Base-by-base conservation (phyloP, 2,329 filamentous ascomycete genomes). In the Elsinoe fawcettii region DNA sequence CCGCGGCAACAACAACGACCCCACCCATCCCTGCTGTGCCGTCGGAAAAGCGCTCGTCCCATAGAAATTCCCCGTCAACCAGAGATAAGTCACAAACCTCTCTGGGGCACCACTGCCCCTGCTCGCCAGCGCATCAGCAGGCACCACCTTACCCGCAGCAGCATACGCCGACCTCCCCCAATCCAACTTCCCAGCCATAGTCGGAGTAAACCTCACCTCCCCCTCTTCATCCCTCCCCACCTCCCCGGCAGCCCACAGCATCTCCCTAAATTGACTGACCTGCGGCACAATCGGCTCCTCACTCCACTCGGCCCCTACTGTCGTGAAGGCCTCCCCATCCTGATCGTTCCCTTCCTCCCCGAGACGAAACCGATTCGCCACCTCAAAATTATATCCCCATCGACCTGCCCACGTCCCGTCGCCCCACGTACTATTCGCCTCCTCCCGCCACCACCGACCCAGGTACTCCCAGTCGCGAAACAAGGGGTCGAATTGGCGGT, bases 361-460 rank as follows among this genome's bases (percentile, higher is more conserved):
- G 2, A 77, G 62, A 12, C 67, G 63, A 61, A 77, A 75, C 14
- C 74, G 60, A 39, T 76, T 77, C 18, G 60, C 66, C 9, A 75
- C 72, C 61, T 78, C 75, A 41, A 75, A 76, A 59, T 78, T 78
- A 66, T 69, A 77, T 0, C 61, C 62, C 62, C 62, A 64, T 2
- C 62, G 60, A 3, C 62, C 62, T 22, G 62, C 62, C 62, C 62
- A 64, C 5, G 61, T 62, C 7, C 60, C 62, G 43, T 64, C 60
- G 3, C 61, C 62, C 60, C 60, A 64, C 5, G 60, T 60, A 18
- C 49, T 55, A 44, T 64, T 64, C 6, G 58, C 53, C 16, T 57
- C 30, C 57, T 75, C 74, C 20, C 72, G 69, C 73, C 73, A 71
- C 74, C 72, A 69, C 70, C 23, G 44, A 18, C 68, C 68, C 16